Evolutionary conservation across 768 basidiomycete species (phyloP).

Genomic region (Mycena pura): DNA sequence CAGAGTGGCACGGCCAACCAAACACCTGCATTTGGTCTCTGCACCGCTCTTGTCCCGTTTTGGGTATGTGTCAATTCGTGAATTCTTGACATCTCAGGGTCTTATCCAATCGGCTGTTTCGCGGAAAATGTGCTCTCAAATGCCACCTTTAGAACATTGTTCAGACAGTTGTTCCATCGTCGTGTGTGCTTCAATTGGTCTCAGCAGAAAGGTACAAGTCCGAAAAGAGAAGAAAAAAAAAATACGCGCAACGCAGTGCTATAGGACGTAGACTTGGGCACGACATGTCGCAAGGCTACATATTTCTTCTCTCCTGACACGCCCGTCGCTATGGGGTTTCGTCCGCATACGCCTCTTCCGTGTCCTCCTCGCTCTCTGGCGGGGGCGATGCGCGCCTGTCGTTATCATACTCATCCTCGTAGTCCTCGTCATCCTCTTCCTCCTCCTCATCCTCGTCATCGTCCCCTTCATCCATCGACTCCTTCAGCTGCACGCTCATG

Average conservation of each 20-base stretch:
- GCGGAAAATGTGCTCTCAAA: too few relatives aligned
- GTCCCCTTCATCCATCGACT: conserved; percentile 22
- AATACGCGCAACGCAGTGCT: too few relatives aligned
- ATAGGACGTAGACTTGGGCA: too few relatives aligned
- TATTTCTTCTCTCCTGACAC: neutral
- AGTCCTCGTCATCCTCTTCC: conserved; percentile 7
- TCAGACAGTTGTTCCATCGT: too few relatives aligned
- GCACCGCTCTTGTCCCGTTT: neutral
- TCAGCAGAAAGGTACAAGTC: too few relatives aligned
- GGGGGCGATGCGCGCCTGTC: conserved; percentile 3
- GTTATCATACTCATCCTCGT: conserved; percentile 1
- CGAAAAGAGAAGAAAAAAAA: too few relatives aligned
- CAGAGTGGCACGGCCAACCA: neutral
- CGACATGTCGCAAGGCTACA: neutral
- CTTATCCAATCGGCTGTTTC: too few relatives aligned
- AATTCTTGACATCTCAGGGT: neutral
- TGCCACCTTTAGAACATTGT: too few relatives aligned
- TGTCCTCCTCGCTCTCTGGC: conserved; percentile 17
- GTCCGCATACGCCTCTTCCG: neutral
- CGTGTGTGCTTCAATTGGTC: too few relatives aligned
- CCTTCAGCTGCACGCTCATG: conserved; percentile 6
- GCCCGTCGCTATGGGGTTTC: neutral
- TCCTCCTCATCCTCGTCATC: conserved; percentile 20
- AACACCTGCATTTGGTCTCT: conserved; percentile 1
- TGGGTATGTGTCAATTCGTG: neutral